A percentile compares a stretch with the other conserved stretches of the same genome.
These are phyloP conservation scores for Panicum virgatum DNA, from an alignment of 202 grass and related monocot species.

Conservation along the genomic window DNA sequence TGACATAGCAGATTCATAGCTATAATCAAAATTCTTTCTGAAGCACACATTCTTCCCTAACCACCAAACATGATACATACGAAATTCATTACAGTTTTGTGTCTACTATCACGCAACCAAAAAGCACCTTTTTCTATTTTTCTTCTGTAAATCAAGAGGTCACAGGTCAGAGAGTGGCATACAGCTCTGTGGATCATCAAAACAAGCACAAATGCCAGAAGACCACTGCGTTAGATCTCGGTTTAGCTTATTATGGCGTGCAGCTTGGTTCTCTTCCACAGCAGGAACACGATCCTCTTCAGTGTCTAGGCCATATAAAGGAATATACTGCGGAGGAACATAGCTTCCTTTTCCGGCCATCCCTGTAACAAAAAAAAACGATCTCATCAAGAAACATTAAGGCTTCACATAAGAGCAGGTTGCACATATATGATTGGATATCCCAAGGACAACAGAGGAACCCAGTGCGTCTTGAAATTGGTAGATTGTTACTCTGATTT, in stretches of 20 bases:
- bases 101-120: conserved; percentile 46
- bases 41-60: conserved; percentile 4
- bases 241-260: conserved; percentile 35
- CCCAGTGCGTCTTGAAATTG: neutral
- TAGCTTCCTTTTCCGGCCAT: conserved; percentile 78
- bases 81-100: neutral
- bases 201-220: conserved; percentile 98
- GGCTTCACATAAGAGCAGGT: conserved; percentile 9
- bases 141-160: conserved; percentile 65
- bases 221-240: conserved; percentile 72
- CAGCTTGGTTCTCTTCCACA: conserved; percentile 33
- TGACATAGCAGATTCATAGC: neutral
- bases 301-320: conserved; percentile 55
- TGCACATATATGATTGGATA: neutral
- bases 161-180: conserved; percentile 72
- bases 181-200: conserved; percentile 89
- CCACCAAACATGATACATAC: conserved; percentile 10
- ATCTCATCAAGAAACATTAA: neutral
- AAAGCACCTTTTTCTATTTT: conserved; percentile 63
- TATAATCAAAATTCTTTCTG: neutral
- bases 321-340: conserved; percentile 81
- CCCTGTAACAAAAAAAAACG: conserved; percentile 26
- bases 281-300: conserved; percentile 42
- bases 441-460: neutral
- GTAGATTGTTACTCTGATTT: neutral